Evolutionary conservation across 2,329 filamentous ascomycete species (phyloP).

Genomic region (Herpotrichia juniperi): DNA sequence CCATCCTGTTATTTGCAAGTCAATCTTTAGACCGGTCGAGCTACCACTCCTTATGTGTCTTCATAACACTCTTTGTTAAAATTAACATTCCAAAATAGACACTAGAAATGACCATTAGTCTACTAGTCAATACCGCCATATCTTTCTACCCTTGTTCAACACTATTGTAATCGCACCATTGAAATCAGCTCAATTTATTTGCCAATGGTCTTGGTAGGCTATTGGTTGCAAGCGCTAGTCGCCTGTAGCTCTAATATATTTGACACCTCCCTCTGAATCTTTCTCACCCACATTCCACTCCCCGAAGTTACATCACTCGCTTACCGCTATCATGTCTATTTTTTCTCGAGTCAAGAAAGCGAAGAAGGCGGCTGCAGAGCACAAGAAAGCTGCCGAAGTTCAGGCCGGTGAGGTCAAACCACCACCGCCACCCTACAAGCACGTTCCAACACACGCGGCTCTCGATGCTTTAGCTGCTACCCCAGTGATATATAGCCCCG

Average conservation of each 20-base stretch:
- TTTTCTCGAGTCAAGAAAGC: constrained; percentile 39
- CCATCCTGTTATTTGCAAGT: too few relatives aligned
- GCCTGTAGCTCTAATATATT: constrained; percentile 4
- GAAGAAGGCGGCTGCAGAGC: constrained; percentile 33
- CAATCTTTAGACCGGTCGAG: too few relatives aligned
- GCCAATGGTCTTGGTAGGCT: not conserved
- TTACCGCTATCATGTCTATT: constrained; percentile 32
- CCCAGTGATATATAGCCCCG: constrained; percentile 17
- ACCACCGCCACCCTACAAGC: constrained; percentile 28
- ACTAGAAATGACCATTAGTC: not conserved
- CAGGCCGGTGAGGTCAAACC: constrained; percentile 20
- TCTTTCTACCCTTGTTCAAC: not conserved
- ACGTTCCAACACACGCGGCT: constrained; percentile 33
- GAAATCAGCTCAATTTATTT: not conserved
- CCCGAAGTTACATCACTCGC: not conserved
- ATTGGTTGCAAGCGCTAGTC: not conserved
- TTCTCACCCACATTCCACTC: not conserved
- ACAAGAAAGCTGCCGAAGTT: constrained; percentile 22
- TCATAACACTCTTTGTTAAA: too few relatives aligned
- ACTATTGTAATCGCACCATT: not conserved
- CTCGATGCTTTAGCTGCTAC: constrained; percentile 27
- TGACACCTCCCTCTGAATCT: constrained; percentile 4
- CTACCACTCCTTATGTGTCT: too few relatives aligned
- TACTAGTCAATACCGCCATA: not conserved
- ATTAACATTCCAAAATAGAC: not conserved